phyloP scores from a whole-genome alignment of 2,329 filamentous ascomycete genomes.

The Malbranchea cinnamomea region DNA sequence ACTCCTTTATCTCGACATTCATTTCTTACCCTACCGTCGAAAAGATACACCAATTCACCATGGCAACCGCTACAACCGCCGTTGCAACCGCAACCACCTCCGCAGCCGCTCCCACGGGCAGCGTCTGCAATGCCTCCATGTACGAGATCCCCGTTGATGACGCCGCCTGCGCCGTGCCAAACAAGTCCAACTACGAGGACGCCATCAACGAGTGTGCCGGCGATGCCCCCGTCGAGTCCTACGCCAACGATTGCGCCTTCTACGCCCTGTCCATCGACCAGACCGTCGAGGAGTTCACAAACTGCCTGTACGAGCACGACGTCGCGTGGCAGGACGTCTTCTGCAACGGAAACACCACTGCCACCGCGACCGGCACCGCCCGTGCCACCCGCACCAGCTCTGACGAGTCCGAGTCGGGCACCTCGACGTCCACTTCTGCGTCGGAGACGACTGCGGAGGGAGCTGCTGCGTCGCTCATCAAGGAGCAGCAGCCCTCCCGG shows the following conservation, averaged over 20 bases:
- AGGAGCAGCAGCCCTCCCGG: no score
- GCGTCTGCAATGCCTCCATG: slow-evolving; percentile 10
- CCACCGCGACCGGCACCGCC: slow-evolving; percentile 12
- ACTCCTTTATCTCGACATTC: no score
- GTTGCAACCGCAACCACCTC: background rate
- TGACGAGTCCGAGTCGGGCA: no score
- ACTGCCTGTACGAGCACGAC: slow-evolving; percentile 14
- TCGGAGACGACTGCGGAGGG: no score
- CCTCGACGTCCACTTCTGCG: no score
- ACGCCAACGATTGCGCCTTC: slow-evolving; percentile 14
- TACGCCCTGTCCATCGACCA: slow-evolving; percentile 13
- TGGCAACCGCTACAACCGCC: slow-evolving; percentile 7
- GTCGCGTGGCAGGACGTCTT: slow-evolving; percentile 15
- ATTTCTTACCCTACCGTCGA: no score
- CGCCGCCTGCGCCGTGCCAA: slow-evolving; percentile 15
- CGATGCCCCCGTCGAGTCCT: slow-evolving; percentile 10
- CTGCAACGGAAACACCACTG: slow-evolving; percentile 12
- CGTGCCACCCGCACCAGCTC: slow-evolving; percentile 2
- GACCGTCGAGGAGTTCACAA: slow-evolving; percentile 13
- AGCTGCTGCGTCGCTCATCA: no score
- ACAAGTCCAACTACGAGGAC: slow-evolving; percentile 10
- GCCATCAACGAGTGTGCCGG: slow-evolving; percentile 12
- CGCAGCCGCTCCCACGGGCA: slow-evolving; percentile 6
- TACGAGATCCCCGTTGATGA: slow-evolving; percentile 16
- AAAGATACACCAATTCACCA: slow-evolving; percentile 11